A percentile compares a stretch with the other conserved stretches of the same genome.
Conservation (phyloP, 371 early-diverging fungal genomes). For the Saksenaea vasiformis region DNA sequence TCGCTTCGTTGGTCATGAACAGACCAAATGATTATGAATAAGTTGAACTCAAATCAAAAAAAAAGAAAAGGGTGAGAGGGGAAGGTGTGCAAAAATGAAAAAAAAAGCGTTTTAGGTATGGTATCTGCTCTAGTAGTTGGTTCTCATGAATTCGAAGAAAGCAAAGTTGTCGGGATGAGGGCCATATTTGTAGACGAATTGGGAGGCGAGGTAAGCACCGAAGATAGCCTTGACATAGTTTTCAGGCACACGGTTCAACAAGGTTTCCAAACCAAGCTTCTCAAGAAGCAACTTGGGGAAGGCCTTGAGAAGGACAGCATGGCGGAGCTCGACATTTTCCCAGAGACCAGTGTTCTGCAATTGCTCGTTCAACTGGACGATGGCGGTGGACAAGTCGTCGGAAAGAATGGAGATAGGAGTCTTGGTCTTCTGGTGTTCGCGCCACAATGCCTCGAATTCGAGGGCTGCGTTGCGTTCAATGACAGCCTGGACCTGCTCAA, state of each 20-base stretch:
- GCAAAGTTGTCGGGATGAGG: slow-evolving; percentile 94
- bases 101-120: not conserved
- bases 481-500: slow-evolving; percentile 86
- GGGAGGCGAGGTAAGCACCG: slow-evolving; percentile 90
- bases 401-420: slow-evolving; percentile 85
- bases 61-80: slow-evolving; percentile 3
- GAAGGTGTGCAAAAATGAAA: not conserved
- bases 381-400: slow-evolving; percentile 90
- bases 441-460: slow-evolving; percentile 96
- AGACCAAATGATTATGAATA: not conserved
- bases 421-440: slow-evolving; percentile 77
- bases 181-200: slow-evolving; percentile 96
- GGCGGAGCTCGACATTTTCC: slow-evolving; percentile 87
- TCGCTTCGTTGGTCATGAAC: not conserved
- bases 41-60: slow-evolving; percentile 4
- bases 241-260: slow-evolving; percentile 90
- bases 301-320: slow-evolving; percentile 82
- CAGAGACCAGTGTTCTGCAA: slow-evolving; percentile 90
- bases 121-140: slow-evolving; percentile 23
- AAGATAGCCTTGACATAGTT: slow-evolving; percentile 96
- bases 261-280: slow-evolving; percentile 86
- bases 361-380: slow-evolving; percentile 92
- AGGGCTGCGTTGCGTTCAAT: slow-evolving; percentile 93
- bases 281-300: slow-evolving; percentile 91
- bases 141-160: slow-evolving; percentile 95